phyloP scores from a whole-genome alignment of 768 basidiomycete genomes.

The Coprinopsis cinerea region DNA sequence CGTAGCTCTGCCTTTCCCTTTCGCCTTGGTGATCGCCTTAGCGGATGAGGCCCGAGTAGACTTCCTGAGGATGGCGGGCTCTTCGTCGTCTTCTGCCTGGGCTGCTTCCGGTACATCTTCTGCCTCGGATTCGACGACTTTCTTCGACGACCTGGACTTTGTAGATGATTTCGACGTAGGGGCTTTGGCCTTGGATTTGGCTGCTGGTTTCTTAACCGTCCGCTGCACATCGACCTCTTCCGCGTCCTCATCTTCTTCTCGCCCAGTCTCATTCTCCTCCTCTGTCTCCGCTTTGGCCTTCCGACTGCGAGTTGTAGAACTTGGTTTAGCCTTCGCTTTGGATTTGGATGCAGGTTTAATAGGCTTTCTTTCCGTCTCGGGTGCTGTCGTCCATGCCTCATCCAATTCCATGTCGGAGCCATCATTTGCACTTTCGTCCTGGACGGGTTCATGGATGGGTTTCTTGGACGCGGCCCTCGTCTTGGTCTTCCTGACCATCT shows the following conservation, averaged over 20 bases:
- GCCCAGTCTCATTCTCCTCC: background rate
- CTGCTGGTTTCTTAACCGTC: slow-evolving; percentile 9
- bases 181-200: slow-evolving; percentile 17
- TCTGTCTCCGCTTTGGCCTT: background rate
- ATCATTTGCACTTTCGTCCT: background rate
- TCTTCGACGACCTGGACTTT: slow-evolving; percentile 18
- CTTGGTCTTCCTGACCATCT: background rate
- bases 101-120: slow-evolving; percentile 16
- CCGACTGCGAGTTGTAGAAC: too few relatives aligned
- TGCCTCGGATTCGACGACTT: slow-evolving; percentile 9
- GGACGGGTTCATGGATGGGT: background rate
- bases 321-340: background rate
- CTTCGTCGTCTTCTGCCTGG: slow-evolving; percentile 16
- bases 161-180: slow-evolving; percentile 11
- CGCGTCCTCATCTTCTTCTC: background rate
- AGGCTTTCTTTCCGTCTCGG: slow-evolving; percentile 5
- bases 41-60: slow-evolving; percentile 12
- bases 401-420: background rate
- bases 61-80: slow-evolving; percentile 8
- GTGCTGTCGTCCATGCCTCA: background rate
- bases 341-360: background rate
- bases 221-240: slow-evolving; percentile 1
- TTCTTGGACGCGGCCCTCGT: background rate
- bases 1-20: background rate
- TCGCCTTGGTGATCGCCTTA: slow-evolving; percentile 7